Conservation (phyloP, 768 basidiomycete genomes). For the Russula virescens region DNA sequence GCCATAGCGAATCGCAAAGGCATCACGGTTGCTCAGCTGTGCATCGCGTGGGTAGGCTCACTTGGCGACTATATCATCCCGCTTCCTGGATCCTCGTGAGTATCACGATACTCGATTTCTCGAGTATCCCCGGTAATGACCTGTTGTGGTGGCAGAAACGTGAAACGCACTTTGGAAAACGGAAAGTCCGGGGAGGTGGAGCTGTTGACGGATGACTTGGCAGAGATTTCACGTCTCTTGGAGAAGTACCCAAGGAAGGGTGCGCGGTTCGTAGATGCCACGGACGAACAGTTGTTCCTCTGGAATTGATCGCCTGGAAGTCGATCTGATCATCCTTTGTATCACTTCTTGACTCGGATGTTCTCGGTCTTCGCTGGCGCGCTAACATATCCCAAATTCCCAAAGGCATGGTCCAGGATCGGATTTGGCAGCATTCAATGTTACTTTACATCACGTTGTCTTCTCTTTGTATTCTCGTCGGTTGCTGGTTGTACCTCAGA, state of each 20-base stretch:
- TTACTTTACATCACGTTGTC: no score
- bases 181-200: slow-evolving; percentile 36
- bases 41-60: slow-evolving; percentile 37
- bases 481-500: no score
- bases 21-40: slow-evolving; percentile 37
- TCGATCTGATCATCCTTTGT: no score
- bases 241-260: slow-evolving; percentile 36
- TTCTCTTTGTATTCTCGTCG: no score
- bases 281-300: slow-evolving; percentile 27
- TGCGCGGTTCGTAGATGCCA: slow-evolving; percentile 33
- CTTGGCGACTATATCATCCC: slow-evolving; percentile 39
- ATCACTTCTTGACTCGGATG: no score
- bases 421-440: no score
- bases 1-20: slow-evolving; percentile 39
- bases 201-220: slow-evolving; percentile 32
- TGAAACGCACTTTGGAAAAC: slow-evolving; percentile 41
- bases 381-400: no score
- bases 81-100: slow-evolving; percentile 42
- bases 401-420: no score
- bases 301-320: slow-evolving; percentile 21
- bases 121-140: not conserved
- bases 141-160: slow-evolving; percentile 28
- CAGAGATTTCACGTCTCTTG: slow-evolving; percentile 37
- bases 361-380: no score
- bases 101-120: not conserved